phyloP scores from a whole-genome alignment of 164 flowering plant genomes.

The Berberis thunbergii region DNA sequence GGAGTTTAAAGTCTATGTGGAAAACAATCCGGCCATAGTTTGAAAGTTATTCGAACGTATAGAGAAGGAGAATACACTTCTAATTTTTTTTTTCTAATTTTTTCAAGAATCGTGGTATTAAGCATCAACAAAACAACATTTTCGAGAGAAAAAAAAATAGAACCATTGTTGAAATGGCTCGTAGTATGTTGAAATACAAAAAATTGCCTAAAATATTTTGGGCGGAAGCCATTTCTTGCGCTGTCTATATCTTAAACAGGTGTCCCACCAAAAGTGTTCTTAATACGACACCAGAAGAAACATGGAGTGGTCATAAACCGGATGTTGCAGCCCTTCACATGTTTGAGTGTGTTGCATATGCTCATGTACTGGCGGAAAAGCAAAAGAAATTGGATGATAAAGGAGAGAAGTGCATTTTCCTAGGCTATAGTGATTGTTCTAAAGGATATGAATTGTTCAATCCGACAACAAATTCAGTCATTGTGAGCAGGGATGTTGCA shows the following conservation, averaged over 20 bases:
- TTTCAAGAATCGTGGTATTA: no score
- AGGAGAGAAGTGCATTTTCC: neutral
- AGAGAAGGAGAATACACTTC: no score
- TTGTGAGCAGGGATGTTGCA: neutral
- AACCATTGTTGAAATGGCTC: neutral
- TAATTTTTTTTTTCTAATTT: no score
- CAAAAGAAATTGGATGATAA: conserved; percentile 2
- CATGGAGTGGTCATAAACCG: conserved; percentile 7
- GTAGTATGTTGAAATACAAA: conserved; percentile 5
- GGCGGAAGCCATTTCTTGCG: conserved; percentile 7
- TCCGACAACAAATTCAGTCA: neutral
- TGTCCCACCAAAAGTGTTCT: neutral
- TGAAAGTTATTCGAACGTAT: no score
- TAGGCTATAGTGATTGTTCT: neutral
- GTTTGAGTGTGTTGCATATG: conserved; percentile 1
- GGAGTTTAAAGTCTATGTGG: no score
- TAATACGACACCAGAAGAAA: conserved; percentile 1
- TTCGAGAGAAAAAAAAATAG: neutral
- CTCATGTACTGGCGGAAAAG: conserved; percentile 1
- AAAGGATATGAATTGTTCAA: neutral
- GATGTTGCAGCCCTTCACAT: neutral
- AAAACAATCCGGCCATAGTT: no score
- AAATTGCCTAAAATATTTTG: conserved; percentile 4
- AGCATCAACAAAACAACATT: conserved; percentile 5
- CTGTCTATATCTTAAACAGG: conserved; percentile 1